Evolutionary conservation across 148 eudicot genomes (phyloP).

Genomic region (Rhododendron henanense): DNA sequence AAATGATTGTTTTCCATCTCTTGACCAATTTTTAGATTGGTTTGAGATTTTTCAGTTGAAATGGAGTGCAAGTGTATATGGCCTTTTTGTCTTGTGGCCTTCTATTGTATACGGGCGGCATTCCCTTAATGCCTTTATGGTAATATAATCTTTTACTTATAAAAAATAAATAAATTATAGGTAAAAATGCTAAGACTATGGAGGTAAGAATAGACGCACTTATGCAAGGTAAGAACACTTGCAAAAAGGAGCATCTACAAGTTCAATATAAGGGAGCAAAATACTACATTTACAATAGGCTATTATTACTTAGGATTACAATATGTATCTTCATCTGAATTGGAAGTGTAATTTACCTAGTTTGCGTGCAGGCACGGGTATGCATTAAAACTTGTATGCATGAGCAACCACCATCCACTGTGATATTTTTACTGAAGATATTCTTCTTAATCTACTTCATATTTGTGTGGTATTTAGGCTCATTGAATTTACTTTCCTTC

Average conservation of each 20-base stretch:
- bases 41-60: too few relatives aligned
- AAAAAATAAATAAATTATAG: background rate
- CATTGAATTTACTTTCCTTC: conserved; percentile 8
- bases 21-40: too few relatives aligned
- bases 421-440: background rate
- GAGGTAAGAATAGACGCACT: background rate
- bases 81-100: too few relatives aligned
- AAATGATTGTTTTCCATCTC: too few relatives aligned
- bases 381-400: background rate
- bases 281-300: too few relatives aligned
- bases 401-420: background rate
- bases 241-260: background rate
- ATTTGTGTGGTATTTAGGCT: background rate
- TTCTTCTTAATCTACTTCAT: background rate
- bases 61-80: too few relatives aligned
- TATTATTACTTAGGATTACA: background rate
- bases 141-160: too few relatives aligned
- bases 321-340: background rate
- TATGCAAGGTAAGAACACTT: background rate
- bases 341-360: background rate
- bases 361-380: background rate
- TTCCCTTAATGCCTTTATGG: too few relatives aligned
- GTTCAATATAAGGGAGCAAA: background rate
- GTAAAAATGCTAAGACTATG: background rate
- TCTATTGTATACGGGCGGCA: too few relatives aligned